These are phyloP conservation scores for Atalantia buxifolia DNA, from an alignment of 345 rosid species.

Conservation along the genomic window DNA sequence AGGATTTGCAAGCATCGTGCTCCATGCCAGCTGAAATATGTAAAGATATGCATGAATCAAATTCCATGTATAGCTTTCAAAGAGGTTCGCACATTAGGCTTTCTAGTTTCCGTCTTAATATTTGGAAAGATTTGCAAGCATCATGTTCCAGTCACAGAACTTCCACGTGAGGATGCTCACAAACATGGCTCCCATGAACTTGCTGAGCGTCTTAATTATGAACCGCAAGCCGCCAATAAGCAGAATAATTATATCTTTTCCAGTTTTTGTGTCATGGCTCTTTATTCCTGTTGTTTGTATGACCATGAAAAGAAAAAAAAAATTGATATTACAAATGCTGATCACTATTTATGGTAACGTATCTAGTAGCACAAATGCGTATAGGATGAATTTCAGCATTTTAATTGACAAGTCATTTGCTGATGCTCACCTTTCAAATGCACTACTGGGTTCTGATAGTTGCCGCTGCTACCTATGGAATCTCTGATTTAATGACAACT, in stretches of 20 bases:
- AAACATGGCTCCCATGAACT: too few relatives aligned
- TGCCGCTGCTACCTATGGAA: too few relatives aligned
- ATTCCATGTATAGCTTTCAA: not conserved
- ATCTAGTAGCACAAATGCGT: not conserved
- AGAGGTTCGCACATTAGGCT: not conserved
- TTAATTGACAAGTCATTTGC: not conserved
- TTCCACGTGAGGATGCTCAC: not conserved
- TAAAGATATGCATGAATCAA: not conserved
- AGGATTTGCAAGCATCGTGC: not conserved
- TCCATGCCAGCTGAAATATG: not conserved
- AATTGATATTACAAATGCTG: not conserved
- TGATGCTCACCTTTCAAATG: not conserved
- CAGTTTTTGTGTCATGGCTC: not conserved
- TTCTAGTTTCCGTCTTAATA: not conserved
- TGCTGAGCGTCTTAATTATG: not conserved
- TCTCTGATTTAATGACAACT: too few relatives aligned
- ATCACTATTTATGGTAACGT: not conserved
- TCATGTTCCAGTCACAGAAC: not conserved
- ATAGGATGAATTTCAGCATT: not conserved
- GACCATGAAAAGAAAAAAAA: not conserved
- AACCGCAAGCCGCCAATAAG: not conserved
- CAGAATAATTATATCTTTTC: not conserved
- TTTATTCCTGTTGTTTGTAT: not conserved
- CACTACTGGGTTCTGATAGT: not conserved
- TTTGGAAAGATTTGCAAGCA: not conserved